phyloP scores from a whole-genome alignment of 73 alveolate species.

The Blepharisma stoltei region DNA sequence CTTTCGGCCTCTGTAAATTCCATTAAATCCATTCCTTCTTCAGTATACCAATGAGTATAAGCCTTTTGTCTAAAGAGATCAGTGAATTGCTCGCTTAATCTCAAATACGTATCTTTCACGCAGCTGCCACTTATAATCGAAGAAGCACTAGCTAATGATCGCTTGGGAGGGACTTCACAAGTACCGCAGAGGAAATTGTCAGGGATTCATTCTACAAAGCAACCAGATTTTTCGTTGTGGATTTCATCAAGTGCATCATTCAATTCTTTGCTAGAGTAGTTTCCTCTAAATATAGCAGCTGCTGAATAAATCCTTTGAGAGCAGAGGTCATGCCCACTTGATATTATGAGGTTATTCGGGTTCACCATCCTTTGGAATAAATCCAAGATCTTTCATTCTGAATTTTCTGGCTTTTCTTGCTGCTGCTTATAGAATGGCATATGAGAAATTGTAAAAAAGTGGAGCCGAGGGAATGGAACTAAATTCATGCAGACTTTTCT shows the following conservation, averaged over 20 bases:
- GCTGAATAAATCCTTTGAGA: slow-evolving; percentile 38
- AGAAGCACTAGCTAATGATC: slow-evolving; percentile 33
- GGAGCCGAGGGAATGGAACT: slow-evolving; percentile 66
- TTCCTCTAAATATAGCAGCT: slow-evolving; percentile 43
- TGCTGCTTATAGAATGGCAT: not conserved
- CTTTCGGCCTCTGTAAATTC: slow-evolving; percentile 54
- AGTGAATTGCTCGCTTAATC: slow-evolving; percentile 40
- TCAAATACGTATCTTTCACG: slow-evolving; percentile 33
- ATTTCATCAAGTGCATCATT: slow-evolving; percentile 77
- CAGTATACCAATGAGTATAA: slow-evolving; percentile 47
- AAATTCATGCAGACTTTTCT: slow-evolving; percentile 53
- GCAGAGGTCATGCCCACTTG: slow-evolving; percentile 35
- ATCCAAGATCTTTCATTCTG: slow-evolving; percentile 3
- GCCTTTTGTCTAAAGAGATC: slow-evolving; percentile 53
- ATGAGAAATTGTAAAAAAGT: slow-evolving; percentile 33
- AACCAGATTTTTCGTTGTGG: slow-evolving; percentile 68
- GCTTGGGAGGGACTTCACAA: slow-evolving; percentile 34
- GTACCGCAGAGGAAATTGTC: slow-evolving; percentile 28
- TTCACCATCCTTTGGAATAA: slow-evolving; percentile 26
- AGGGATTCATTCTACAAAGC: slow-evolving; percentile 43
- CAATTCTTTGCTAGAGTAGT: slow-evolving; percentile 67
- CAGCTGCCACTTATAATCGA: slow-evolving; percentile 31
- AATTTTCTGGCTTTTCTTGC: not conserved
- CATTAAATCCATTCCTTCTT: slow-evolving; percentile 57
- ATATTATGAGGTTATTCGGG: slow-evolving; percentile 13